Percentiles rank a stretch among this genome's conserved stretches.
Evolutionary conservation across 495 filamentous ascomycete genomes (phyloP).

Genomic region (Articulospora tetracladia): DNA sequence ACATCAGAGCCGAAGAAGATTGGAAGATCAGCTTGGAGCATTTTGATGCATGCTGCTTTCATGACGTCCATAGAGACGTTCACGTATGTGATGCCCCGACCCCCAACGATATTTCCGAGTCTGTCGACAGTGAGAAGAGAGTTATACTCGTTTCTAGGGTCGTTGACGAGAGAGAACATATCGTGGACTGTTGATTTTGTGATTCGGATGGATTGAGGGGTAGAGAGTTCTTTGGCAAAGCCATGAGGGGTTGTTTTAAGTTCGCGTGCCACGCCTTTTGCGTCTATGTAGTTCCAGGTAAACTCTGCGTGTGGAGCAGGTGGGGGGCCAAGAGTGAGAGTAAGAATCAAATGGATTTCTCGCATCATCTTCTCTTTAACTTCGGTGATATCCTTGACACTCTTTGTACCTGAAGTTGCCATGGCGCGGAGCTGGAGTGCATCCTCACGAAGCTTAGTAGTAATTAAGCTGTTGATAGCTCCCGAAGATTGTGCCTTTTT

Average conservation of each 20-base stretch:
- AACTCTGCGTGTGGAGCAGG: constrained; percentile 63
- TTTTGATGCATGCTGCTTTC: constrained; percentile 67
- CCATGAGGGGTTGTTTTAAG: constrained; percentile 58
- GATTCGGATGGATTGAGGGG: constrained; percentile 31
- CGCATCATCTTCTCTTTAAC: constrained; percentile 69
- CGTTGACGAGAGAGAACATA: constrained; percentile 78
- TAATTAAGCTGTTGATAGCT: constrained; percentile 70
- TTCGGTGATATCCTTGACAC: constrained; percentile 31
- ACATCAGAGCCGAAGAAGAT: constrained; percentile 90
- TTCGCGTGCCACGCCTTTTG: constrained; percentile 53
- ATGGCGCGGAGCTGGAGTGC: constrained; percentile 61
- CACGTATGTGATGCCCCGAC: constrained; percentile 68
- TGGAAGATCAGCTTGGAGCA: constrained; percentile 70
- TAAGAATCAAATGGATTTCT: constrained; percentile 74
- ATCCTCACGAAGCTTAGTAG: constrained; percentile 82
- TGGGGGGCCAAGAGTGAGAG: constrained; percentile 72
- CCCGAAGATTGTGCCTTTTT: constrained; percentile 64
- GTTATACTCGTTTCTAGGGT: constrained; percentile 71
- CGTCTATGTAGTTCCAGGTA: constrained; percentile 74
- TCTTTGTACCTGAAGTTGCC: constrained; percentile 19
- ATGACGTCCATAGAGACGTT: constrained; percentile 73
- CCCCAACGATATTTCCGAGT: constrained; percentile 75
- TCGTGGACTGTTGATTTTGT: constrained; percentile 50
- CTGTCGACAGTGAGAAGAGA: constrained; percentile 69
- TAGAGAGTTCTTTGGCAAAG: constrained; percentile 59